A percentile compares a stretch with the other conserved stretches of the same genome.
Evolutionary conservation across 768 basidiomycete species (phyloP).

Genomic region (Agrocybe pediades): DNA sequence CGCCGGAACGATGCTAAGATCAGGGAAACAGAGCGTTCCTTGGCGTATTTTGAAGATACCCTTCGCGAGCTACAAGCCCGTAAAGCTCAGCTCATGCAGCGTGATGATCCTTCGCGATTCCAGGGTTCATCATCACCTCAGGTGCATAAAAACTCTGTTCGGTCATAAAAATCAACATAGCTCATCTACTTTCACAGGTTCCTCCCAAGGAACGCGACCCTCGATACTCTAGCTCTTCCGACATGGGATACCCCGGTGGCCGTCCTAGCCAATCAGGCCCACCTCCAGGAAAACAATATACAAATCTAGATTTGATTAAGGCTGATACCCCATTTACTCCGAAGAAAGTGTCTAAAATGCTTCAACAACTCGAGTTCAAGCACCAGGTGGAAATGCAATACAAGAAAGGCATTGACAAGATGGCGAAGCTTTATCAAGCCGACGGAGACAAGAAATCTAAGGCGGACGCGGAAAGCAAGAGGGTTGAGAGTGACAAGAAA

Average conservation of each 20-base stretch:
- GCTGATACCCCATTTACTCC: constrained; percentile 96
- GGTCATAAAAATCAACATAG: neutral
- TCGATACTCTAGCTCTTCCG: constrained; percentile 40
- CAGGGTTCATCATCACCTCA: constrained; percentile 45
- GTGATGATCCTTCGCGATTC: constrained; percentile 56
- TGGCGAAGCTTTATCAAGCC: constrained; percentile 94
- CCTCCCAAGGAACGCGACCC: constrained; percentile 55
- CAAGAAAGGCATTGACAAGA: constrained; percentile 98
- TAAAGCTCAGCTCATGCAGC: constrained; percentile 64
- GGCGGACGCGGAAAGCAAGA: constrained; percentile 91
- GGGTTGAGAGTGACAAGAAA: constrained; percentile 94
- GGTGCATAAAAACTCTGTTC: constrained; percentile 27
- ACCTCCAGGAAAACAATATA: constrained; percentile 66
- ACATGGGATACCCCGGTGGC: constrained; percentile 33
- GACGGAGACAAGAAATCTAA: constrained; percentile 98
- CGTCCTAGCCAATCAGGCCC: constrained; percentile 37
- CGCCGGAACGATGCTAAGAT: constrained; percentile 83
- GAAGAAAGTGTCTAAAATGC: constrained; percentile 95
- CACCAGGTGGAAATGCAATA: constrained; percentile 98
- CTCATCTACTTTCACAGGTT: constrained; percentile 34
- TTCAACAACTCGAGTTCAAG: constrained; percentile 99
- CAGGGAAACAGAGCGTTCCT: constrained; percentile 79
- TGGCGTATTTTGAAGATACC: constrained; percentile 87
- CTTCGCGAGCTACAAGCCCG: constrained; percentile 80
- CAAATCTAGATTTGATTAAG: constrained; percentile 92